Evolutionary conservation across 1,139 yeast species (phyloP).

Genomic region (Candida tetrigidarum): DNA sequence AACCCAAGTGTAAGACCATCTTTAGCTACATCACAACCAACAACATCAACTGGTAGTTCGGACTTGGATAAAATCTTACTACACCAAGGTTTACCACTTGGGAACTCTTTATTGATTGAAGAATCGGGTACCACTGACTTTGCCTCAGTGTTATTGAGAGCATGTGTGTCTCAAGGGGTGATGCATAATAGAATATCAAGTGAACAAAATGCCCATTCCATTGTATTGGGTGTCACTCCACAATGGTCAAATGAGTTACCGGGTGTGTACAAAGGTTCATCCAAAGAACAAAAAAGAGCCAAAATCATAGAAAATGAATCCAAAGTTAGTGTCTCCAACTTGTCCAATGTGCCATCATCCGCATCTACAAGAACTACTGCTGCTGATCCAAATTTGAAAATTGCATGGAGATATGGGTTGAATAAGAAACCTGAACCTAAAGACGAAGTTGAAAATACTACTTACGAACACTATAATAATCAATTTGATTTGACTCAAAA

Average conservation of each 20-base stretch:
- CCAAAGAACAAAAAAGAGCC: constrained; percentile 67
- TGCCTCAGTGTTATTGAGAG: constrained; percentile 69
- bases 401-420: constrained; percentile 87
- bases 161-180: constrained; percentile 81
- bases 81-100: constrained; percentile 88
- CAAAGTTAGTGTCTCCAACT: constrained; percentile 69
- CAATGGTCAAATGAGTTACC: constrained; percentile 79
- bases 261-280: constrained; percentile 74
- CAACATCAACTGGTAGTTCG: constrained; percentile 75
- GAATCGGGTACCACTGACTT: constrained; percentile 93
- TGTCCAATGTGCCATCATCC: constrained; percentile 34
- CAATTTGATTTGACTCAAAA: constrained; percentile 80
- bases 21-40: constrained; percentile 70
- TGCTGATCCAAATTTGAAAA: constrained; percentile 57
- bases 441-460: constrained; percentile 17
- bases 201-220: constrained; percentile 53
- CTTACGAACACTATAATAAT: constrained; percentile 59
- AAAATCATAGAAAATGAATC: constrained; percentile 60
- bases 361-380: constrained; percentile 23
- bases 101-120: constrained; percentile 69
- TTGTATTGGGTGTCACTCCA: constrained; percentile 65
- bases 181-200: constrained; percentile 59
- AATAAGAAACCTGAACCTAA: constrained; percentile 40
- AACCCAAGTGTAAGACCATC: constrained; percentile 80
- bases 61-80: constrained; percentile 76